Evolutionary conservation across 768 basidiomycete genomes (phyloP), one percentile per base, ranked within the genome.

Genomic region (Phanerochaete sordida): DNA sequence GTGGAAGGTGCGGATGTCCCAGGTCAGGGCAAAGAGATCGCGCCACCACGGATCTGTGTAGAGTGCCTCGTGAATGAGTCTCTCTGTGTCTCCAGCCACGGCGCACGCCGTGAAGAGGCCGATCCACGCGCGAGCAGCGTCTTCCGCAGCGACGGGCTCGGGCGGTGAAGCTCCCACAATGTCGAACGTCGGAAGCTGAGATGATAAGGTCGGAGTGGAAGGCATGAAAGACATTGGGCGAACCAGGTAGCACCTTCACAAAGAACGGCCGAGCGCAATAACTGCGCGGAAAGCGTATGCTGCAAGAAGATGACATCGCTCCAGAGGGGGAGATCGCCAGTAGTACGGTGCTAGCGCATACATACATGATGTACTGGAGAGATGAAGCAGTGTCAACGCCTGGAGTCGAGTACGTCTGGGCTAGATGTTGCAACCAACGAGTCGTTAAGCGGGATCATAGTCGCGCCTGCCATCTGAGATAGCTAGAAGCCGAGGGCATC

Each of bases 1-100:
- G 2, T 71, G 68, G 63, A 84, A 76, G 1, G 81, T 81, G 7
- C 81, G 77, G 63, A 86, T 76, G 64, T 81, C 75, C 77, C 79
- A 83, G 1, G 85, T 85, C 28, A 64, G 48, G 15, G 63, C 48
- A 28, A 64, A 55, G 28, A 60, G 28, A 37, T 64, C 63, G 28
- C 63, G 60, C 63, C 63, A 64, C 63, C 63, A 64, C 15, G 57
- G 35, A 27, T 64, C 63, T 7, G 49, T 24, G 33, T 52, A 35
- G 27, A 61, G 57, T 1, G 37, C 26, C 6, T 35, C 31, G 4
- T 13, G 7, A 5, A 54, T 24, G 35, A 54, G 33, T 9, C 11
- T 15, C 12, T 54, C 21, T 24, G 43, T 24, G 23, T 54, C 39
- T 16, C 16, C 12, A 3, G 53, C 13, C 31, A 21, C 33, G 21